Evolutionary conservation across 768 basidiomycete species (phyloP), one percentile per base, ranked within the genome.

Genomic region (Chalciporus chontae): DNA sequence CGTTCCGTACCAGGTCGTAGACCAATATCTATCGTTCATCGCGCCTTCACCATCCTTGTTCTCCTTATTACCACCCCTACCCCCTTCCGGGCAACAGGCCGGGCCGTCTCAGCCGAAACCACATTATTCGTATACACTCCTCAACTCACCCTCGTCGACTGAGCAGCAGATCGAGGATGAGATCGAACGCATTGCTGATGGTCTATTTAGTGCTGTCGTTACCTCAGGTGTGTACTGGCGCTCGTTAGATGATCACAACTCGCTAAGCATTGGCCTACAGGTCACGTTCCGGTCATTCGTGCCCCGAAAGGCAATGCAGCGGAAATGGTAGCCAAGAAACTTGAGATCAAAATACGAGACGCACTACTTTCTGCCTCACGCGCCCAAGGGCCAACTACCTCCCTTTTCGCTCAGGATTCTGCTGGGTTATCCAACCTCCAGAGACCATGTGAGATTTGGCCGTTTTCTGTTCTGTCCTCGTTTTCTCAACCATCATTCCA

Each of bases 281-380:
- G 90, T 2, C 87, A 91, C 58, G 87, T 95, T 18, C 96, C 96
- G 9, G 88, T 94, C 63, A 97, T 99, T 51, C 86, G 96, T 27
- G 86, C 90, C 50, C 96, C 96, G 18, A 76, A 87, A 67, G 95
- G 95, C 1, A 97, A 98, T 68, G 96, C 96, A 5, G 96, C 94
- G 17, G 96, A 99, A 69, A 96, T 97, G 94, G 85, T 98, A n/a
- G 94, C 94, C 8, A 87, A 93, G 71, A 96, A 91, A 66, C 76
- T 99, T 10, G 96, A 99, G 61, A 79, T 83, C 13, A 92, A 91
- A 69, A 86, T 98, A 58, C 76, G 95, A 43, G 95, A 98, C 63
- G 82, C 85, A 55, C 69, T 94, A 48, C 71, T 92, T 48, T 83
- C 78, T 36, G 77, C 84, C 29, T 83, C 86, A 37, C 77, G 88